Percentiles rank a stretch among this genome's conserved stretches.
These are phyloP conservation scores for Penicillium sp. DNA, from an alignment of 2,329 filamentous ascomycete genomes.

Conservation along the genomic window DNA sequence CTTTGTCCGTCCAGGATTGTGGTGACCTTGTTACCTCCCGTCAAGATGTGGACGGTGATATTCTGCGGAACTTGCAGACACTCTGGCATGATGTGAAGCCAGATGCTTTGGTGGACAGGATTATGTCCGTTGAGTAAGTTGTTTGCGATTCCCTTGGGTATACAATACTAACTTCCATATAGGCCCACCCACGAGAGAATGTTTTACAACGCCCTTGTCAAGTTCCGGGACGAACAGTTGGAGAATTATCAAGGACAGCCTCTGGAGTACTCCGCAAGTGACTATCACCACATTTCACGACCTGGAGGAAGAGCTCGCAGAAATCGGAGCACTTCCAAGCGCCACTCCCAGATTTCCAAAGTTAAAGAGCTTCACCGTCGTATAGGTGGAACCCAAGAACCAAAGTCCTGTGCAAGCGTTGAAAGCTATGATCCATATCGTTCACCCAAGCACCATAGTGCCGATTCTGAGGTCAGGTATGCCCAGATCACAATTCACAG, in stretches of 20 bases:
- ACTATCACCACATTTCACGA: constrained; percentile 73
- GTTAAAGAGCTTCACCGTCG: constrained; percentile 50
- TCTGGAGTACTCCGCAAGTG: constrained; percentile 78
- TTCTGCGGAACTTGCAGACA: constrained; percentile 78
- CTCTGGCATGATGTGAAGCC: constrained; percentile 85
- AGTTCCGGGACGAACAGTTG: constrained; percentile 75
- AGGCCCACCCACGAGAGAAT: constrained; percentile 86
- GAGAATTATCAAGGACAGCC: constrained; percentile 77
- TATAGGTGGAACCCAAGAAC: constrained; percentile 48
- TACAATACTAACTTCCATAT: not conserved
- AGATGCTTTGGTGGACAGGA: constrained; percentile 61
- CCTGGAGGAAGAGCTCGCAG: constrained; percentile 30
- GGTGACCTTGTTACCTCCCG: constrained; percentile 55
- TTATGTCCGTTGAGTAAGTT: constrained; percentile 61
- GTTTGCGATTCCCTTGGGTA: not conserved
- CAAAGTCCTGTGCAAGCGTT: constrained; percentile 42
- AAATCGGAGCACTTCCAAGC: constrained; percentile 35
- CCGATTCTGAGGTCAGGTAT: constrained; percentile 52
- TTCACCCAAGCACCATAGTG: constrained; percentile 56
- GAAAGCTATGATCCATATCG: constrained; percentile 81
- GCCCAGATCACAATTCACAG: constrained; percentile 66
- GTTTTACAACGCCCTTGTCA: constrained; percentile 80
- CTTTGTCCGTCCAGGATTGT: constrained; percentile 56
- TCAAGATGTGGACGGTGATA: constrained; percentile 70
- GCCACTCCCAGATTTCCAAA: constrained; percentile 54